Base-by-base conservation (phyloP, 768 basidiomycete genomes). In the Hydnomerulius pinastri region DNA sequence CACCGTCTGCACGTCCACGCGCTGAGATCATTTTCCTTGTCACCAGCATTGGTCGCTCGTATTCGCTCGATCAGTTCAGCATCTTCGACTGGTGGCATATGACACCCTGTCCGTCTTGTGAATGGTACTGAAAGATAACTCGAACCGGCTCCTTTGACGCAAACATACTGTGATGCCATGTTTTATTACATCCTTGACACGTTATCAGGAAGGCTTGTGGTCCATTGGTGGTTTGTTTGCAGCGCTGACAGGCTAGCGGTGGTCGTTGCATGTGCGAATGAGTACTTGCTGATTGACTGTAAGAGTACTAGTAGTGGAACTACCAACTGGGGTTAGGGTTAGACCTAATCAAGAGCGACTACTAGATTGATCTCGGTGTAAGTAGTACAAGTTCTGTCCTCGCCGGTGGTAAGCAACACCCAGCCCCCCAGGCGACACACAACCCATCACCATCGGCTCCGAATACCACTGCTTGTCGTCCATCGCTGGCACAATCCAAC, bases 111-210 rank as follows among this genome's bases (percentile, higher is more conserved):
- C 1, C 24, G 10, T 9, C 6, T 11, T 2, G 35, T 53, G 24
- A 27, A 42, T 38, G 27, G 21, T 9, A 21, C 17, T 20, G 18
- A 41, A 21, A 25, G 28, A 51, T 45, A 21, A 37, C 44, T 18
- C 32, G 40, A 49, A 48, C 25, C 12, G 3, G 17, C 3, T 11
- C n/a, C 9, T 15, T 29, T 10, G 7, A 30, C 20, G 23, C 18
- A 15, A 25, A 48, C 51, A 38, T 55, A 68, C 67, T 52, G 28
- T 67, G 72, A 42, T 73, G 72, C 73, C 73, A 73, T 0, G 55
- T 44, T 56, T 56, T 72, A 38, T 28, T 55, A 50, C 73, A 74
- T 43, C 50, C 54, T 15, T 51, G 60, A 51, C 73, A 74, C 0
- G 62, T 64, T 35, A 74, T 51, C 12, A 74, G 50, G 46, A 74